Evolutionary conservation across 2,329 filamentous ascomycete genomes (phyloP), one percentile per base, ranked within the genome.

Genomic region (Fusarium sambucinum): DNA sequence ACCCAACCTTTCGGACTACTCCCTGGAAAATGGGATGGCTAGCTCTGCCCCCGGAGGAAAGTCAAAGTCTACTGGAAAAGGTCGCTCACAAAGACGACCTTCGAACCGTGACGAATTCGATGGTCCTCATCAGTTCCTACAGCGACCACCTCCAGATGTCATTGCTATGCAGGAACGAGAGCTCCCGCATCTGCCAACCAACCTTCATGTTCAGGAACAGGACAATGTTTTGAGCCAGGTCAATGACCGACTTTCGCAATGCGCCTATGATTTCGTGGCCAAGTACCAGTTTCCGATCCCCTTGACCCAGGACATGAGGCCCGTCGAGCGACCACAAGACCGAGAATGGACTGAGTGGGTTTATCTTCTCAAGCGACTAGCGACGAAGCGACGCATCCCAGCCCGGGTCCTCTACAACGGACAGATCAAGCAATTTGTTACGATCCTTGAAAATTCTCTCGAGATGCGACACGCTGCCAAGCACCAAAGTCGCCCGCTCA

Each of bases 301-400:
- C 13, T 80, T 96, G 73, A 92, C 93, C 59, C 87, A 91, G 78
- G 92, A 95, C 77, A 94, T 94, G 87, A 87, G 92, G 71, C 90
- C 90, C 3, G 85, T 94, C 54, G 89, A 91, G 77, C 83, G 89
- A 45, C 89, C 92, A 32, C 89, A 90, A 74, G 92, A 94, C 79
- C 86, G 92, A 66, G 93, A 96, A 78, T 96, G 93, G 93, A 95
- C 92, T 45, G 93, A 96, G 80, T 96, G 93, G 93, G 93, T 95
- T 57, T 93, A 94, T 78, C 86, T 96, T 60, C 84, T 96, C 71
- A 96, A 96, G 81, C 87, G 92, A 50, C 86, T 96, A 60, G 93
- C 93, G 32, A 96, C 93, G 33, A 96, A 95, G 82, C 87, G 93
- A 70, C 89, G 93, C 66, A 95, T 96, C 71, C 93, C 93, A 8